Evolutionary conservation across 2,329 filamentous ascomycete species (phyloP).

Genomic region (Venturia pyrina): DNA sequence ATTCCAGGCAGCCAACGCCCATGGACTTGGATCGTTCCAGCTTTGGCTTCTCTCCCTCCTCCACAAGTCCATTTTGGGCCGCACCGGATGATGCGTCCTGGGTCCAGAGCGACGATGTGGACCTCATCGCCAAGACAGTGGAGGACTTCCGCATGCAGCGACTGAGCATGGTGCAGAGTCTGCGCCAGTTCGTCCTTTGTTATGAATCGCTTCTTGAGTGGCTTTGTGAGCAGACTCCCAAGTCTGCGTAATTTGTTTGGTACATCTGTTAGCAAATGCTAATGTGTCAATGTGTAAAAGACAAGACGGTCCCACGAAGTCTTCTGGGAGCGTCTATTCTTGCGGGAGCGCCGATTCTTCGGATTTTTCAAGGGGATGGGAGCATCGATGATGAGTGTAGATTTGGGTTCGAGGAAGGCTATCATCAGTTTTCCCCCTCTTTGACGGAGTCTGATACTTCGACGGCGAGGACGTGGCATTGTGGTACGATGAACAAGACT

Average conservation of each 20-base stretch:
- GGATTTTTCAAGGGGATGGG: neutral
- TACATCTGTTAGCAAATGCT: neutral
- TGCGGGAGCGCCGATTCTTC: neutral
- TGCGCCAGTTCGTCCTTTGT: slow-evolving; percentile 88
- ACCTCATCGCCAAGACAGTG: slow-evolving; percentile 78
- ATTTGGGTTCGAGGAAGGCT: neutral
- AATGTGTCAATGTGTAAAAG: slow-evolving; percentile 1
- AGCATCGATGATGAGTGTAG: neutral
- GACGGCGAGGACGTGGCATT: neutral
- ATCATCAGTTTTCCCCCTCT: neutral
- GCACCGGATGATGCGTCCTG: slow-evolving; percentile 46
- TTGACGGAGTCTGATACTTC: neutral
- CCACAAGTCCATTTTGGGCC: slow-evolving; percentile 15
- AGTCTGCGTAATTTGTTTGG: slow-evolving; percentile 6
- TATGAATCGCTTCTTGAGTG: slow-evolving; percentile 94
- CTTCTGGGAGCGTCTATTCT: neutral
- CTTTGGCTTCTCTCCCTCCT: slow-evolving; percentile 14
- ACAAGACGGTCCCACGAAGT: neutral
- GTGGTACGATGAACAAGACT: neutral
- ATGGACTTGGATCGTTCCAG: slow-evolving; percentile 33
- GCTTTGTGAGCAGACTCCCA: slow-evolving; percentile 42
- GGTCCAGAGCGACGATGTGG: slow-evolving; percentile 59
- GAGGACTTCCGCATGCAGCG: slow-evolving; percentile 83
- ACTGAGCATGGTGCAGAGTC: slow-evolving; percentile 91
- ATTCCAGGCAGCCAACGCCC: slow-evolving; percentile 25